These are phyloP conservation scores for Phytophthora pinifolia DNA, from an alignment of 352 stramenopile species.

Conservation along the genomic window DNA sequence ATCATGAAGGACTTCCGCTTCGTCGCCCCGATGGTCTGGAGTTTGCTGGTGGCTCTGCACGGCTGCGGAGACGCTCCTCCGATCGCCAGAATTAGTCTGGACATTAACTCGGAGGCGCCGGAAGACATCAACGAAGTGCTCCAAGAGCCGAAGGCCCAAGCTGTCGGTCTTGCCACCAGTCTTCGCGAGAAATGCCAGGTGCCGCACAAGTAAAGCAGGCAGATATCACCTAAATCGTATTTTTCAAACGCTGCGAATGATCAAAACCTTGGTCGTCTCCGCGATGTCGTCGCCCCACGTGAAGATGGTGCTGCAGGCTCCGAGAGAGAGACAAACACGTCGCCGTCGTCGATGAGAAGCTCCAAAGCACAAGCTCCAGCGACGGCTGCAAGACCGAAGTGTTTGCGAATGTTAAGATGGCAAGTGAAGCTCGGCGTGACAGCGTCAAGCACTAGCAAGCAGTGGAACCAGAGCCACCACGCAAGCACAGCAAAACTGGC, in stretches of 20 bases:
- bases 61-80: conserved; percentile 43
- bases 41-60: conserved; percentile 61
- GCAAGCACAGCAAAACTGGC: conserved; percentile 33
- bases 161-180: conserved; percentile 28
- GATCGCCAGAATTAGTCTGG: conserved; percentile 35
- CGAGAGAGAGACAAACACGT: no score
- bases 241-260: no score
- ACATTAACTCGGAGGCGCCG: conserved; percentile 35
- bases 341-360: no score
- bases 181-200: conserved; percentile 47
- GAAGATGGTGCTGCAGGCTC: not conserved
- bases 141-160: conserved; percentile 33
- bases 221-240: no score
- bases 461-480: conserved; percentile 58
- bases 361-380: no score
- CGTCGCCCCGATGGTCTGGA: conserved; percentile 80
- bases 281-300: not conserved
- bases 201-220: conserved; percentile 7
- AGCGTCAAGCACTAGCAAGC: conserved; percentile 44
- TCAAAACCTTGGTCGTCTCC: conserved; percentile 1
- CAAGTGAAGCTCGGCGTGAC: conserved; percentile 33
- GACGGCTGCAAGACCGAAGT: conserved; percentile 19
- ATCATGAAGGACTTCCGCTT: conserved; percentile 62
- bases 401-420: conserved; percentile 14
- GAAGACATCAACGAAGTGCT: conserved; percentile 34